Evolutionary conservation across 257 asterid species (phyloP), one percentile per base, ranked within the genome.

Genomic region (Nyctanthes arbortristis): DNA sequence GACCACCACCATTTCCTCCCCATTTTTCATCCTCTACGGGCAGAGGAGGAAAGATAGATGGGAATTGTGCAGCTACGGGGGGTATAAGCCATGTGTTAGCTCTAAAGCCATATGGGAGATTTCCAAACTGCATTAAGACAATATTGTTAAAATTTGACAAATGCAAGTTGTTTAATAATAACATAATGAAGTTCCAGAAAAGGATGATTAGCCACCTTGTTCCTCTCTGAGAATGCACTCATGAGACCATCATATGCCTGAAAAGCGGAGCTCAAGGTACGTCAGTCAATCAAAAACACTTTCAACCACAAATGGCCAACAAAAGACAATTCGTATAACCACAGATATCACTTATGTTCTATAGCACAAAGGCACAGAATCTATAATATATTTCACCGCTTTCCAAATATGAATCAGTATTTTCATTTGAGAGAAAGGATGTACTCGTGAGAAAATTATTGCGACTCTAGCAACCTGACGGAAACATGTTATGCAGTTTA

Each of bases 1-100:
- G 93, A 68, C 98, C 97, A 69, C 98, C 98, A 63, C 98, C 98
- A 80, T 87, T 79, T 62, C 96, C 98, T 76, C 96, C 98, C 97
- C 98, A 93, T 69, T 80, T 89, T 77, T 85, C 96, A 65, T 93
- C 97, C 82, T 93, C 98, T 16, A 79, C 77, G 20, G 98, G 96
- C 63, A 93, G 84, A 73, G 89, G 91, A 76, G 96, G 96, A 76
- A 90, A 90, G 69, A 77, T 55, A 47, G 93, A 81, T 49, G 96
- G 96, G 57, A 84, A 77, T 68, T 78, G 85, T 40, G 96, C 96
- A 34, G 89, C 96, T 34, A 86, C 85, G 12, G 96, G 97, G 20
- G 98, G 96, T 66, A 90, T 85, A 66, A 93, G 97, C 97, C 98
- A 93, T 30, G 98, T 93, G 84, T 93, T 93, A 58, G 97, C 87